Evolutionary conservation across 495 filamentous ascomycete species (phyloP).

Genomic region (Usnea hakonensis): DNA sequence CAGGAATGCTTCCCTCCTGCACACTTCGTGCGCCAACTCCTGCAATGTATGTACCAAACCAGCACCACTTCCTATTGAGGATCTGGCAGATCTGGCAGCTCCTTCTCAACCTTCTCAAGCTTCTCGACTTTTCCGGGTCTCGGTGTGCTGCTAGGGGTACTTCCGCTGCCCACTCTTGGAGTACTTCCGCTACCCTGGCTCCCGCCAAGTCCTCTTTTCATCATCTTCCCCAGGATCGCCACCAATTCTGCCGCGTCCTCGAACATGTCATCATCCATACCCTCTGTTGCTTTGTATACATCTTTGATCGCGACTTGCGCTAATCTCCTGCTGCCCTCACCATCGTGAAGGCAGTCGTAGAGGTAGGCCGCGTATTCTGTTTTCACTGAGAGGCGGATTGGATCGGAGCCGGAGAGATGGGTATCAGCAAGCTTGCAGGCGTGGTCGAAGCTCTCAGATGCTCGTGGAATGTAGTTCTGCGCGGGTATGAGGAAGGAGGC

Average conservation of each 20-base stretch:
- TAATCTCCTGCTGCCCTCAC: slow-evolving; percentile 59
- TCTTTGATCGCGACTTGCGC: slow-evolving; percentile 80
- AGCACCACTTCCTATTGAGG: neutral
- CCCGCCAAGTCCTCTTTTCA: slow-evolving; percentile 50
- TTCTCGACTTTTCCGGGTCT: slow-evolving; percentile 8
- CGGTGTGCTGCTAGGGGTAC: slow-evolving; percentile 13
- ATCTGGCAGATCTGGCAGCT: neutral
- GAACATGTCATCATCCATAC: slow-evolving; percentile 86
- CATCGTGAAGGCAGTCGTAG: slow-evolving; percentile 86
- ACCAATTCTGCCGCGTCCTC: slow-evolving; percentile 71
- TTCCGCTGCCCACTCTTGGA: slow-evolving; percentile 7
- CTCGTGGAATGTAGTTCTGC: slow-evolving; percentile 73
- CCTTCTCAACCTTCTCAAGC: neutral
- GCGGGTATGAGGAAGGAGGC: slow-evolving; percentile 68
- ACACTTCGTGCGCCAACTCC: neutral
- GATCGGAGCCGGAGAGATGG: slow-evolving; percentile 78
- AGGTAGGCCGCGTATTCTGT: slow-evolving; percentile 92
- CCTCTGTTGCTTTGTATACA: slow-evolving; percentile 83
- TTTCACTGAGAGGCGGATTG: slow-evolving; percentile 81
- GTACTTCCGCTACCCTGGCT: slow-evolving; percentile 16
- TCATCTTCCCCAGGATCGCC: slow-evolving; percentile 66
- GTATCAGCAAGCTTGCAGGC: slow-evolving; percentile 65
- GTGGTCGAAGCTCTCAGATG: slow-evolving; percentile 72
- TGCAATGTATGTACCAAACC: slow-evolving; percentile 3
- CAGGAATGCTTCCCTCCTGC: neutral